phyloP scores from a whole-genome alignment of 108 stramenopile species.

The Nitzschia putrida region DNA sequence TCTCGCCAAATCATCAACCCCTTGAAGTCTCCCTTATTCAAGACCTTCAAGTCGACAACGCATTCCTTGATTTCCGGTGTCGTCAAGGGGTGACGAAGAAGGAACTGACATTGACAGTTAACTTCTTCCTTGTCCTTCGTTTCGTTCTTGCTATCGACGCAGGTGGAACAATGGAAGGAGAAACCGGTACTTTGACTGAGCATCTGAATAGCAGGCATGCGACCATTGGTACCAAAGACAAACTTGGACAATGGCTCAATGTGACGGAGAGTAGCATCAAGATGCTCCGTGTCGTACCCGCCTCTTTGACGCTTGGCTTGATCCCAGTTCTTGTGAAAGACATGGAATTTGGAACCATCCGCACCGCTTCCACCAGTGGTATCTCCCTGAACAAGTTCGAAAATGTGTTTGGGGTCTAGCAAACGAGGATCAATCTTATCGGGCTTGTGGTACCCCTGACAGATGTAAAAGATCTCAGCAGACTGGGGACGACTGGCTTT shows the following conservation, averaged over 20 bases:
- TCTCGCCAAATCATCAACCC: constrained; percentile 91
- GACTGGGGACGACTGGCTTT: constrained; percentile 87
- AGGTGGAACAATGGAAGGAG: constrained; percentile 67
- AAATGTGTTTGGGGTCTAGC: constrained; percentile 97
- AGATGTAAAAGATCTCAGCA: constrained; percentile 98
- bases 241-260: constrained; percentile 81
- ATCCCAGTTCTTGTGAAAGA: constrained; percentile 95
- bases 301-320: constrained; percentile 79
- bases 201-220: constrained; percentile 90
- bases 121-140: not conserved
- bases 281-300: constrained; percentile 89
- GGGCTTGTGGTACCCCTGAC: constrained; percentile 85
- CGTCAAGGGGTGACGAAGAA: constrained; percentile 81
- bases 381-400: constrained; percentile 84
- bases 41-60: constrained; percentile 87
- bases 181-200: constrained; percentile 88
- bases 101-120: constrained; percentile 58
- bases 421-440: constrained; percentile 93
- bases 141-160: constrained; percentile 34
- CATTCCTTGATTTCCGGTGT: constrained; percentile 87
- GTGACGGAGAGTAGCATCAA: constrained; percentile 82
- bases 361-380: constrained; percentile 65
- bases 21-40: constrained; percentile 97
- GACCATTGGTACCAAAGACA: constrained; percentile 53
- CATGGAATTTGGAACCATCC: constrained; percentile 56